phyloP scores from a whole-genome alignment of 2,329 filamentous ascomycete species.

The Teratosphaeria viscida region DNA sequence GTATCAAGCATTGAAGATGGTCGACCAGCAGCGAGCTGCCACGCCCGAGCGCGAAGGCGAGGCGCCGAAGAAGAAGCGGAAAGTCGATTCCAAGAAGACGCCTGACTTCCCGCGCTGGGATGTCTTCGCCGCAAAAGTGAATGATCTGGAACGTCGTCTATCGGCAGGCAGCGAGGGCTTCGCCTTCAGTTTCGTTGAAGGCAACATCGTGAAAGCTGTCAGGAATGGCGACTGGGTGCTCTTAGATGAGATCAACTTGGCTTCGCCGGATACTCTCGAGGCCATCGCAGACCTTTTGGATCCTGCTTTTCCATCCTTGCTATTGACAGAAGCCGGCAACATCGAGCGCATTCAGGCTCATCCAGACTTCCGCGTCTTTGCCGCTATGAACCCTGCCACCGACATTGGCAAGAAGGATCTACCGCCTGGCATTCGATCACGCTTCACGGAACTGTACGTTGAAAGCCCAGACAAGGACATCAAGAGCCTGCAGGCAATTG shows the following conservation, averaged over 20 bases:
- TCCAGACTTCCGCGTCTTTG: conserved; percentile 89
- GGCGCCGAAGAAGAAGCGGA: conserved; percentile 64
- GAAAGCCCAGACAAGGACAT: conserved; percentile 78
- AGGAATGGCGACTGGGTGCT: conserved; percentile 95
- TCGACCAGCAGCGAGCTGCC: conserved; percentile 46
- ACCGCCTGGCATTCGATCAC: conserved; percentile 73
- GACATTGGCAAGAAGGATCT: conserved; percentile 95
- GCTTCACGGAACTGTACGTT: conserved; percentile 94
- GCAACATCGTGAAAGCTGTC: conserved; percentile 91
- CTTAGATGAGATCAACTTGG: conserved; percentile 93
- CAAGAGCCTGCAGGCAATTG: conserved; percentile 77
- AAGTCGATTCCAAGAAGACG: conserved; percentile 43
- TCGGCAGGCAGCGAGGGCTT: conserved; percentile 63
- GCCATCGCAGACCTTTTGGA: conserved; percentile 84
- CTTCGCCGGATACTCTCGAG: conserved; percentile 87
- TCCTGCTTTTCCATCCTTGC: conserved; percentile 62
- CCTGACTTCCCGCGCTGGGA: conserved; percentile 59
- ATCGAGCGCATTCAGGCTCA: conserved; percentile 84
- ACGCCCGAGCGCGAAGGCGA: conserved; percentile 40
- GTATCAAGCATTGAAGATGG: conserved; percentile 82
- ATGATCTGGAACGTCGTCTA: conserved; percentile 71
- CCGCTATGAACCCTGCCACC: conserved; percentile 97
- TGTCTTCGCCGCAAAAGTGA: conserved; percentile 61
- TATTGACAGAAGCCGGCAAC: conserved; percentile 87
- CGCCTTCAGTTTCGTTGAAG: conserved; percentile 91